A percentile compares a stretch with the other conserved stretches of the same genome.
phyloP scores from a whole-genome alignment of 1,139 yeast species.

The Blastobotrys arbuscula region DNA sequence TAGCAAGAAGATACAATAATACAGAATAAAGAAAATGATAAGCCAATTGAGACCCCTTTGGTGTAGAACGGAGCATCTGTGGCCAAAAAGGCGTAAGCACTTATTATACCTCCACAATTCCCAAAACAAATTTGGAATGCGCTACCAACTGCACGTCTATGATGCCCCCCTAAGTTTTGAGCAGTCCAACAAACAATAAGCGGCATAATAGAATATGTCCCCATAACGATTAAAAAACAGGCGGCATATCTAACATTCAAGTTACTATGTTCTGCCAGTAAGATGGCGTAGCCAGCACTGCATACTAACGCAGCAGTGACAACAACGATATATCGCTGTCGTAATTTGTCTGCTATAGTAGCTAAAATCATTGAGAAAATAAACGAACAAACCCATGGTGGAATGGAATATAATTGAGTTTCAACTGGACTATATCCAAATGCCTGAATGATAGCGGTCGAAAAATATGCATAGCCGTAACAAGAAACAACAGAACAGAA shows the following conservation, averaged over 20 bases:
- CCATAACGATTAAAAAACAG: constrained; percentile 60
- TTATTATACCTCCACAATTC: constrained; percentile 70
- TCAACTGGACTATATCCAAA: constrained; percentile 54
- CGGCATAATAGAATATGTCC: constrained; percentile 72
- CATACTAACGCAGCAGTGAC: constrained; percentile 41
- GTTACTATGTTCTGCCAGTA: constrained; percentile 31
- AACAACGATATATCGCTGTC: constrained; percentile 47
- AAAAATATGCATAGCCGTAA: constrained; percentile 67
- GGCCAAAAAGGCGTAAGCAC: constrained; percentile 51
- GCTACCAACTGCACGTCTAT: constrained; percentile 65
- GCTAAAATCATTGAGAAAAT: constrained; percentile 42
- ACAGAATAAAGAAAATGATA: constrained; percentile 50
- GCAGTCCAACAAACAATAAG: constrained; percentile 67
- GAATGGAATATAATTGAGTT: constrained; percentile 63
- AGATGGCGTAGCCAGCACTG: constrained; percentile 52
- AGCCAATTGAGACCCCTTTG: constrained; percentile 53
- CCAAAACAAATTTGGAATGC: constrained; percentile 79
- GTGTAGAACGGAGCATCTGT: constrained; percentile 54
- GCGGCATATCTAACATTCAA: constrained; percentile 56
- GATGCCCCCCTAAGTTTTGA: constrained; percentile 63
- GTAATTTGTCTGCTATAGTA: constrained; percentile 40
- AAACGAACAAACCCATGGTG: constrained; percentile 66
- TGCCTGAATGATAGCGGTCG: constrained; percentile 57
- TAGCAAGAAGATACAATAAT: constrained; percentile 44
- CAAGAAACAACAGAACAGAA: constrained; percentile 62